Base-by-base conservation (phyloP, 1,139 yeast genomes). In the Nakaseomyces nivariensis region DNA sequence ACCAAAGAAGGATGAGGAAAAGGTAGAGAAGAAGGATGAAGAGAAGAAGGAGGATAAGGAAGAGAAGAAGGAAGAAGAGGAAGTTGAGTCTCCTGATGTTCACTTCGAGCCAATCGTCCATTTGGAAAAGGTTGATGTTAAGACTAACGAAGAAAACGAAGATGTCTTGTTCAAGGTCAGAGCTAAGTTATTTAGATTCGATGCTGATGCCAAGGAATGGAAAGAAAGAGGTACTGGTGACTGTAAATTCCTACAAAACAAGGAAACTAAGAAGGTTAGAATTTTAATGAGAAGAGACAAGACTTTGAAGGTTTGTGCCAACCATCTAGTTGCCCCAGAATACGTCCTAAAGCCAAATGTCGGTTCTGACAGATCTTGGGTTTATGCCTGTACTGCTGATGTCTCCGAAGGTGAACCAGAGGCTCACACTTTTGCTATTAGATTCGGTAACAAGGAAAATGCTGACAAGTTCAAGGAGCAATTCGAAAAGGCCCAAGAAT, bases 151-250 rank as follows among this genome's bases (percentile, higher is more conserved):
- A 73, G 98, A 92, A 72, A 79, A 89, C 56, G 98, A 92, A 74
- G 95, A 88, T 54, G 90, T 85, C 32, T 70, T 85, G 58, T 85
- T 75, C 74, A 92, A 92, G 68, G 89, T 83, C 50, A 78, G 98
- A 68, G 97, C 99, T 60, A 94, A 92, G 73, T 77, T 92, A 67
- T 92, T 92, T 77, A 84, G 89, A 72, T 92, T 84, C 75, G 86
- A 84, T 66, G 76, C 76, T 54, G 89, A 84, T 56, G 67, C 82
- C 52, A 86, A 87, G 66, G 98, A 92, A 73, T 92, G 99, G 98
- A 92, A 94, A 72, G 99, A 94, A 76, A 86, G 98, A 76, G 98
- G 98, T 60, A 89, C 97, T 44, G 99, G 98, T 63, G 98, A 92
- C 67, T 97, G 90, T 63, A 88, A 90, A 73, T 88, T 92, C 71